A percentile compares a stretch with the other conserved stretches of the same genome.
Conservation (phyloP, 129 eudicot genomes). For the Silybum marianum region DNA sequence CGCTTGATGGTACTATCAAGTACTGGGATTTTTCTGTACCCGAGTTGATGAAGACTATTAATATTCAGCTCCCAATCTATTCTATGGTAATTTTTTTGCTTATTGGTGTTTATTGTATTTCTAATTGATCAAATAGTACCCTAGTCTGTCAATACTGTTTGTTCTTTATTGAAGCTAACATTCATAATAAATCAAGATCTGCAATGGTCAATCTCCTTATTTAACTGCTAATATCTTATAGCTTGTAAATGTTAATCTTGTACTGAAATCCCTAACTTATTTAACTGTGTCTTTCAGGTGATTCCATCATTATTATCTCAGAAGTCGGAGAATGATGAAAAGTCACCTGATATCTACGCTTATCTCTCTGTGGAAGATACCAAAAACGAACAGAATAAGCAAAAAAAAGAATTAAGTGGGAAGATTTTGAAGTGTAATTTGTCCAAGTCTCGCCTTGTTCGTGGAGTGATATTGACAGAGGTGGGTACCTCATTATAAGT, state of each 20-base stretch:
- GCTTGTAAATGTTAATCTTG: background rate
- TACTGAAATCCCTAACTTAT: slow-evolving; percentile 8
- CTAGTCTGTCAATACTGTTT: background rate
- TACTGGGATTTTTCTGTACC: slow-evolving; percentile 85
- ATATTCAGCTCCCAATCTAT: slow-evolving; percentile 58
- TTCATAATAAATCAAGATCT: slow-evolving; percentile 1
- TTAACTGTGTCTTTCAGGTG: slow-evolving; percentile 42
- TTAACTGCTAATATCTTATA: background rate
- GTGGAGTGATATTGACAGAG: slow-evolving; percentile 64
- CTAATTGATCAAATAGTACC: background rate
- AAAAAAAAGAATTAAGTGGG: slow-evolving; percentile 30
- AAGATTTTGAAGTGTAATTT: slow-evolving; percentile 72
- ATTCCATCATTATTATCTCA: slow-evolving; percentile 54
- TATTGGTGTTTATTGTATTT: slow-evolving; percentile 8
- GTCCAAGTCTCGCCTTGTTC: slow-evolving; percentile 59
- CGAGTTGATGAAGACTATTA: slow-evolving; percentile 60
- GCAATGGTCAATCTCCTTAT: background rate
- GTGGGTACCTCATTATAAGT: slow-evolving; percentile 33
- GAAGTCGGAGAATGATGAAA: slow-evolving; percentile 30
- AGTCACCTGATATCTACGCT: slow-evolving; percentile 56
- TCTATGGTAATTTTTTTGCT: slow-evolving; percentile 61
- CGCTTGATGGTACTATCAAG: slow-evolving; percentile 88
- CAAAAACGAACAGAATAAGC: slow-evolving; percentile 34
- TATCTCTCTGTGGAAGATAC: slow-evolving; percentile 49
- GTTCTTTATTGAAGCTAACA: background rate